Percentiles rank a stretch among this genome's conserved stretches.
phyloP scores from a whole-genome alignment of 768 basidiomycete species.

The Amanita muscaria region DNA sequence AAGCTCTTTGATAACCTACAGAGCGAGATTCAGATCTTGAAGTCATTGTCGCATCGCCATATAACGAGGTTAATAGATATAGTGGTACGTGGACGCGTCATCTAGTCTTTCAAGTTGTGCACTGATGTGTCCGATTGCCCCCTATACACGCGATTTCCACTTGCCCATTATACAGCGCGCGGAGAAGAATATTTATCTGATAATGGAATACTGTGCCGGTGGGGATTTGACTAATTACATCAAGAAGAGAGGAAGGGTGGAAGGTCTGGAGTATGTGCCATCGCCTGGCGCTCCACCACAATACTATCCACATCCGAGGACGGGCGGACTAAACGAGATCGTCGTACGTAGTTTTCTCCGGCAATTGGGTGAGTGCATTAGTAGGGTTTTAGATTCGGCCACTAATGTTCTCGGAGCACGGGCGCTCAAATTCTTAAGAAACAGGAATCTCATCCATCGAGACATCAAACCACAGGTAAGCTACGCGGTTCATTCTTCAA shows the following conservation, averaged over 20 bases:
- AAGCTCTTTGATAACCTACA: conserved; percentile 98
- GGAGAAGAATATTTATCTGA: conserved; percentile 79
- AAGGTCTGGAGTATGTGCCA: conserved; percentile 78
- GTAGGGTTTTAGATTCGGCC: not conserved
- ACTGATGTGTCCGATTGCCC: conserved; percentile 10
- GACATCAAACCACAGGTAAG: conserved; percentile 92
- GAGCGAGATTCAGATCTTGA: conserved; percentile 94
- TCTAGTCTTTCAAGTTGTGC: conserved; percentile 13
- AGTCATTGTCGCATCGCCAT: conserved; percentile 86
- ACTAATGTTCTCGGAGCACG: conserved; percentile 43
- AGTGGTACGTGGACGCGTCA: conserved; percentile 44
- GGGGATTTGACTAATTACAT: conserved; percentile 96
- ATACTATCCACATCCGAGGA: conserved; percentile 87
- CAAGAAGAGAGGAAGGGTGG: conserved; percentile 92
- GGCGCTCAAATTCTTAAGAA: conserved; percentile 86
- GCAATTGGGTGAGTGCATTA: conserved; percentile 55
- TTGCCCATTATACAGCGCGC: conserved; percentile 49
- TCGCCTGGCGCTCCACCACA: conserved; percentile 58
- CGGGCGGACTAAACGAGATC: conserved; percentile 84
- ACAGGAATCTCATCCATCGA: conserved; percentile 86
- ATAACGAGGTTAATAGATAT: conserved; percentile 92
- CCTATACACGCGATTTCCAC: too few relatives aligned
- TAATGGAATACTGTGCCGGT: conserved; percentile 96
- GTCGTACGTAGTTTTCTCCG: conserved; percentile 89
- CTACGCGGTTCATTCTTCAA: not conserved